A percentile compares a stretch with the other conserved stretches of the same genome.
phyloP scores from a whole-genome alignment of 2,329 filamentous ascomycete genomes.

The Aspergillus ochraceoroseus region DNA sequence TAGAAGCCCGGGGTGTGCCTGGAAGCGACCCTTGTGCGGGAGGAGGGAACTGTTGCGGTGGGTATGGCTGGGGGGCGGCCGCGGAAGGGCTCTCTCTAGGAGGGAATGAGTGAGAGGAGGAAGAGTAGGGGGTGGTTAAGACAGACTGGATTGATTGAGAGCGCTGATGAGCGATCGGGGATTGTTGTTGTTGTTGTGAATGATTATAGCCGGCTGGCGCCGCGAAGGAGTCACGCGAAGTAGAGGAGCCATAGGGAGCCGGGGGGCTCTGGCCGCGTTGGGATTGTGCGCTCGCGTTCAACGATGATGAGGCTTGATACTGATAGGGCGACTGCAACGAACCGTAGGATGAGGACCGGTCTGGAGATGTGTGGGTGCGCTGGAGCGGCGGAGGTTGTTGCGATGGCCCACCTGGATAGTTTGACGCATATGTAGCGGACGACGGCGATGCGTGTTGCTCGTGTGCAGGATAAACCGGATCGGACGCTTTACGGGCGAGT shows the following conservation, averaged over 20 bases:
- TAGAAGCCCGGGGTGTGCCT: conserved; percentile 48
- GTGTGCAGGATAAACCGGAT: conserved; percentile 26
- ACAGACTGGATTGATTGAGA: conserved; percentile 41
- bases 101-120: conserved; percentile 33
- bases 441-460: conserved; percentile 25
- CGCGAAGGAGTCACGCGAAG: conserved; percentile 36
- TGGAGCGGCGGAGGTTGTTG: conserved; percentile 44
- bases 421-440: conserved; percentile 25
- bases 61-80: conserved; percentile 27
- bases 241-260: conserved; percentile 29
- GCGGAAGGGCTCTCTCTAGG: conserved; percentile 36
- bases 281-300: conserved; percentile 30
- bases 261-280: conserved; percentile 34
- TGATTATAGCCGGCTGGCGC: conserved; percentile 28
- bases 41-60: conserved; percentile 35
- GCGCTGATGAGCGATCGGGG: conserved; percentile 37
- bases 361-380: conserved; percentile 44
- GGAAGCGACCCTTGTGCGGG: conserved; percentile 43
- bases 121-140: conserved; percentile 33
- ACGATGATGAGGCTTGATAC: conserved; percentile 32
- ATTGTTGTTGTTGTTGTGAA: conserved; percentile 33
- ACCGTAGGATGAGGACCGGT: conserved; percentile 38
- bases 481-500: conserved; percentile 29
- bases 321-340: conserved; percentile 41
- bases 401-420: conserved; percentile 31